Conservation (phyloP, 805 yeast species). For the Clavispora phyllophila region DNA sequence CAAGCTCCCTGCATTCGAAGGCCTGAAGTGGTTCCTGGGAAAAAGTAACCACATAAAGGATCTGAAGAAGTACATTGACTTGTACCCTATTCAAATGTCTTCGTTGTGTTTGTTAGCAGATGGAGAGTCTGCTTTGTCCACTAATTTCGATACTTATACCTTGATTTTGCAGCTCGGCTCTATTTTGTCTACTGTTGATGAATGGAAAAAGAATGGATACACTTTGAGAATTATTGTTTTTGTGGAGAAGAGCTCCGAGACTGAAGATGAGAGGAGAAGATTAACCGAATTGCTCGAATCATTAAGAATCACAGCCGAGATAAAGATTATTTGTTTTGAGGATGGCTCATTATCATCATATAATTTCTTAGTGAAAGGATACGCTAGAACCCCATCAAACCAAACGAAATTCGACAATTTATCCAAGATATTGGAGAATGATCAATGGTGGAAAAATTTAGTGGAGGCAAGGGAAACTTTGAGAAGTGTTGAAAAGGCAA, state of each 20-base stretch:
- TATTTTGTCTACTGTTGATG: constrained; percentile 85
- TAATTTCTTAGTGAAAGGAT: constrained; percentile 74
- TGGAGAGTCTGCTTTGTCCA: constrained; percentile 69
- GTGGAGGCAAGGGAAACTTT: constrained; percentile 48
- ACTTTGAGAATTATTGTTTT: constrained; percentile 77
- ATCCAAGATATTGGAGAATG: constrained; percentile 47
- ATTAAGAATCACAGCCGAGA: constrained; percentile 79
- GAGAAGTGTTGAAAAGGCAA: constrained; percentile 29
- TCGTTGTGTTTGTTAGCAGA: constrained; percentile 65
- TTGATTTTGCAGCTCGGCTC: constrained; percentile 91
- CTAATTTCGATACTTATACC: constrained; percentile 94
- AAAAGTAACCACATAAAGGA: constrained; percentile 3
- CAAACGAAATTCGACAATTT: constrained; percentile 37
- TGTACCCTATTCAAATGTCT: constrained; percentile 97
- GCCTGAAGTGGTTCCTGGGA: constrained; percentile 11
- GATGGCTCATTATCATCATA: constrained; percentile 55
- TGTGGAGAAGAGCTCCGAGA: constrained; percentile 72
- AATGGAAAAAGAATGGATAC: constrained; percentile 75
- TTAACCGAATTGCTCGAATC: constrained; percentile 60
- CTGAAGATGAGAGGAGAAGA: constrained; percentile 62
- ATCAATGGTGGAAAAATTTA: constrained; percentile 83
- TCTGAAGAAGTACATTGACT: constrained; percentile 61
- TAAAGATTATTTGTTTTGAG: constrained; percentile 67
- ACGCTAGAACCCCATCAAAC: constrained; percentile 27
- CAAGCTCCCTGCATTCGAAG: constrained; percentile 49